Base-by-base conservation (phyloP, 2,329 filamentous ascomycete genomes). In the Diplocarpon mali region DNA sequence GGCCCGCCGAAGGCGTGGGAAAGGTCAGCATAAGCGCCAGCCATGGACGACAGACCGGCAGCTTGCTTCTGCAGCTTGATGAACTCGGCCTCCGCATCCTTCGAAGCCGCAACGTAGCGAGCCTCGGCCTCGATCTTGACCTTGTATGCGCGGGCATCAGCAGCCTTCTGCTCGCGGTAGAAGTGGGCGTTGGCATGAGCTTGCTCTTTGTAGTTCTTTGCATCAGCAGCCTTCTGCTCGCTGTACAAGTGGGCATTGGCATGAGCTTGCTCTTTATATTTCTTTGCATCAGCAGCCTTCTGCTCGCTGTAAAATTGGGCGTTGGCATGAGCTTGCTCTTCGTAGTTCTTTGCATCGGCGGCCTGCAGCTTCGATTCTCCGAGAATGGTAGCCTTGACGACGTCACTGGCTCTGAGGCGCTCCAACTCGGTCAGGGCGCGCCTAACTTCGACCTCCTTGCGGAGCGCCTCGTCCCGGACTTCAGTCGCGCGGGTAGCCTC, bases 351-450 rank as follows among this genome's bases (percentile, higher is more conserved):
- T 24, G 20, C 20, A 24, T 24, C 81, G 12, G 82, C 80, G 15
- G 73, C 73, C 58, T 87, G 75, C 64, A 85, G 78, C 54, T 76
- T 73, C 24, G 77, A 71, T 64, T 87, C 82, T 44, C 79, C 74
- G 2, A 67, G 63, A 52, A 87, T 85, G 46, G 75, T 77, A 46
- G 85, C 85, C 65, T 86, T 80, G 45, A 85, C 85, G 55, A 93
- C 84, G 51, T 86, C 83, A 3, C 69, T 76, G 8, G 86, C 87
- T 54, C 86, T 74, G 29, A 87, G 76, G 46, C 84, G 77, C 63
- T 93, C 87, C 46, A 92, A 70, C 67, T 92, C 85, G 53, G 86
- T 88, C 28, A 76, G 75, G 0, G 84, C 86, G 45, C 83, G 80
- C 71, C 82, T 85, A 54, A 78, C 67, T 66, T 93, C 79, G 49